Base-by-base conservation (phyloP, 2,329 filamentous ascomycete genomes). In the Fusarium sp. region DNA sequence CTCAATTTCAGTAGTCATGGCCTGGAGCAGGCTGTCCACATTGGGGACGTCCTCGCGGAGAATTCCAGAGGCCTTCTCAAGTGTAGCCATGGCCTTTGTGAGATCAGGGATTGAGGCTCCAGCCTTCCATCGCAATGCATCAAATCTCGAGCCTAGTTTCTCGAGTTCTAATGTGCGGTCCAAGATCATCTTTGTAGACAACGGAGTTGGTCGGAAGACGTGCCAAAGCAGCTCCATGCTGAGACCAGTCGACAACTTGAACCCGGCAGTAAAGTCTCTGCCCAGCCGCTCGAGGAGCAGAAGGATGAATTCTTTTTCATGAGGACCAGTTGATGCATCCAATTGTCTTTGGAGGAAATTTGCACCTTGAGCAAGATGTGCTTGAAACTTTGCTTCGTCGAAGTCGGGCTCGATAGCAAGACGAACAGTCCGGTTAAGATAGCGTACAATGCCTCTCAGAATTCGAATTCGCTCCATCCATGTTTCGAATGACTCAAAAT, bases 141-240 rank as follows among this genome's bases (percentile, higher is more conserved):
- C 90, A 62, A 92, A 92, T 53, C 88, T 84, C 4, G 78, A 78
- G 3, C 88, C 89, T 7, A 92, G 82, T 14, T 81, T 81, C 69
- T 90, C 86, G 73, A 92, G 82, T 40, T 86, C 82, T 15, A 83
- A 67, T 10, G 87, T 81, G 38, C 83, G 84, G 32, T 83, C 79
- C 44, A 90, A 80, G 0, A 84, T 81, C 7, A 77, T 74, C 27
- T 81, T 78, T 20, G 85, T 84, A 3, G 84, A 80, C 26, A 90
- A 83, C 7, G 89, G 85, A 14, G 83, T 79, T 1, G 94, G 93
- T 57, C 92, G 88, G 76, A 97, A 88, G 3, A 84, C 76, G 44
- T 88, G 87, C 95, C 95, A 97, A 8, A 97, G 85, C 12, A 83
- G 79, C 77, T 96, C 92, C 92, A 97, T 96, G 71, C 89, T 91